phyloP scores from a whole-genome alignment of 805 yeast genomes.

The Wickerhamomyces xylosicus region DNA sequence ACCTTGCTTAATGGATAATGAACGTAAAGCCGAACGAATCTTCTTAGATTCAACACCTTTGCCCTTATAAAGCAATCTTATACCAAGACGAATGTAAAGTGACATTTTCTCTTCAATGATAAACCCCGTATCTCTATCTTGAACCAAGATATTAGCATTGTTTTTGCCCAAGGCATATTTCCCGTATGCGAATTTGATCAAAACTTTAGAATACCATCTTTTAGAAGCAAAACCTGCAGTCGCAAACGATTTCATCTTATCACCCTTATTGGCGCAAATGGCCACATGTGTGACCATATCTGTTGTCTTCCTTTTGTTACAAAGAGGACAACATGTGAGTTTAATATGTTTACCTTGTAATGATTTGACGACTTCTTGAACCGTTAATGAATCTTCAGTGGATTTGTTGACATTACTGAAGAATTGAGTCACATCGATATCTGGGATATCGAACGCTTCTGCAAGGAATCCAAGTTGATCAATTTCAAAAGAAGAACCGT shows the following conservation, averaged over 20 bases:
- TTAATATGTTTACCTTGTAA: slow-evolving; percentile 28
- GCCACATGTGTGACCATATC: slow-evolving; percentile 85
- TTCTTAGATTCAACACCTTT: slow-evolving; percentile 49
- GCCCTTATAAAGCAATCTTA: slow-evolving; percentile 72
- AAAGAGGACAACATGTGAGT: slow-evolving; percentile 65
- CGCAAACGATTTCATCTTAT: slow-evolving; percentile 65
- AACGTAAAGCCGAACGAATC: slow-evolving; percentile 49
- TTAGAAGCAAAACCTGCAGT: slow-evolving; percentile 76
- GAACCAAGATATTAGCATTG: slow-evolving; percentile 90
- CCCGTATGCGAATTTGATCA: slow-evolving; percentile 83
- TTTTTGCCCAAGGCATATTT: slow-evolving; percentile 78
- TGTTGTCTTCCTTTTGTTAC: slow-evolving; percentile 54
- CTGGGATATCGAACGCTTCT: slow-evolving; percentile 25
- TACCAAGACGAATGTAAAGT: slow-evolving; percentile 79
- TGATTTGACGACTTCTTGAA: slow-evolving; percentile 43
- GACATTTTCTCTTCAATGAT: slow-evolving; percentile 92
- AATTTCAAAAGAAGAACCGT: slow-evolving; percentile 30
- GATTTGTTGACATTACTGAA: slow-evolving; percentile 10
- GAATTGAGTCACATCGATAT: slow-evolving; percentile 13
- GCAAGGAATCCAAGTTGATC: slow-evolving; percentile 56
- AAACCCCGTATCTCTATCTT: slow-evolving; percentile 81
- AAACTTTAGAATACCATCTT: slow-evolving; percentile 78
- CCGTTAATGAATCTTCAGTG: slow-evolving; percentile 32
- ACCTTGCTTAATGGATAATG: slow-evolving; percentile 75
- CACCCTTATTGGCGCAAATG: slow-evolving; percentile 69